A percentile compares a stretch with the other conserved stretches of the same genome.
These are phyloP conservation scores for Tardiomyces digboiensis DNA, from an alignment of 1,139 yeast species.

Conservation along the genomic window DNA sequence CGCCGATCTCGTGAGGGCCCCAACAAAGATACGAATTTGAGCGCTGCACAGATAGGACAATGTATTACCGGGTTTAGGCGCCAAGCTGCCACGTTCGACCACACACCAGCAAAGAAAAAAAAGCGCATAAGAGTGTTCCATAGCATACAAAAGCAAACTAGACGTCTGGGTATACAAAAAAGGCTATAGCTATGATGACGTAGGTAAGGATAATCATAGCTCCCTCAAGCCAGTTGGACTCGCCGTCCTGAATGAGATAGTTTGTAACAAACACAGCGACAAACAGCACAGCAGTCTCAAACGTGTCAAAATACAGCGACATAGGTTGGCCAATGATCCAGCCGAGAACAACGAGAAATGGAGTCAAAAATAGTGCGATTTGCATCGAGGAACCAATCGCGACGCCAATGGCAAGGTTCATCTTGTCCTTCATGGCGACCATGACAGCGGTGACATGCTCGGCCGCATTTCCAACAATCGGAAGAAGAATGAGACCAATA, in stretches of 20 bases:
- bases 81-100: no score
- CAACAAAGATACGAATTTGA: no score
- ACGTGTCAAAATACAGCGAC: conserved; percentile 85
- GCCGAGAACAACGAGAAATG: conserved; percentile 87
- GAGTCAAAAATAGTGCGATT: conserved; percentile 90
- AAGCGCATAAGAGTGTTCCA: no score
- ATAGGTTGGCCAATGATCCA: conserved; percentile 89
- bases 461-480: conserved; percentile 98
- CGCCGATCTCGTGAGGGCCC: no score
- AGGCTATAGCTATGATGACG: conserved; percentile 77
- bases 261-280: conserved; percentile 83
- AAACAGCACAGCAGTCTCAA: conserved; percentile 87
- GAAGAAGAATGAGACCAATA: conserved; percentile 86
- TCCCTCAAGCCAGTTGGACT: conserved; percentile 96
- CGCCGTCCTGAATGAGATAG: conserved; percentile 85
- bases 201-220: conserved; percentile 85
- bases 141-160: no score
- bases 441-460: conserved; percentile 96
- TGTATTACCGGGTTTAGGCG: no score
- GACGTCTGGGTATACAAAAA: conserved; percentile 64
- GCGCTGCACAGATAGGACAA: no score
- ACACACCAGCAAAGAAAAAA: no score
- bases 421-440: conserved; percentile 92
- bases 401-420: conserved; percentile 96
- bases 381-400: conserved; percentile 97